Conservation (phyloP, 495 filamentous ascomycete species). For the Neurospora tetrasperma region DNA sequence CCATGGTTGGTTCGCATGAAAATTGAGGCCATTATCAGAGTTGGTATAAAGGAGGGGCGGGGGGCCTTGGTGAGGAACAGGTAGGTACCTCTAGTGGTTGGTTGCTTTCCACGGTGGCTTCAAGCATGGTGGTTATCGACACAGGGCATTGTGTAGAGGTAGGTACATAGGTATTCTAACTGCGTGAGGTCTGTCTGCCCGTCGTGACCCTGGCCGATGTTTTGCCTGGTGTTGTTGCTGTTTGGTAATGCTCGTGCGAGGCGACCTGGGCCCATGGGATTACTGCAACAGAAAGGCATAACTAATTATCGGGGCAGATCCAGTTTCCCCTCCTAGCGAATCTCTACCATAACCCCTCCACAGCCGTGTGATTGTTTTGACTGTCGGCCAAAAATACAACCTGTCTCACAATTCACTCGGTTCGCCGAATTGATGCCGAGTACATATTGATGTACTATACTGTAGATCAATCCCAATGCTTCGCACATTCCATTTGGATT, state of each 20-base stretch:
- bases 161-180: no score
- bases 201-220: background rate
- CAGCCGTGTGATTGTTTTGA: background rate
- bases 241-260: background rate
- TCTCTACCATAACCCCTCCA: background rate
- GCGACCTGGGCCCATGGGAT: background rate
- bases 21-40: background rate
- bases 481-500: background rate
- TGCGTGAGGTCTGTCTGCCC: background rate
- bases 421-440: background rate
- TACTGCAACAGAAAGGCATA: background rate
- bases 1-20: background rate
- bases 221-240: background rate
- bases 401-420: background rate
- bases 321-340: background rate
- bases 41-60: background rate
- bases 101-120: background rate
- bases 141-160: background rate
- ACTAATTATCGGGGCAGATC: background rate
- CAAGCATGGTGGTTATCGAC: background rate
- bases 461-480: background rate
- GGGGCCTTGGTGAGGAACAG: background rate
- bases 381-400: background rate
- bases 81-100: background rate
- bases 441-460: background rate